These are phyloP conservation scores for Lenwebbia sp. DNA, from an alignment of 345 rosid genomes.

Conservation along the genomic window DNA sequence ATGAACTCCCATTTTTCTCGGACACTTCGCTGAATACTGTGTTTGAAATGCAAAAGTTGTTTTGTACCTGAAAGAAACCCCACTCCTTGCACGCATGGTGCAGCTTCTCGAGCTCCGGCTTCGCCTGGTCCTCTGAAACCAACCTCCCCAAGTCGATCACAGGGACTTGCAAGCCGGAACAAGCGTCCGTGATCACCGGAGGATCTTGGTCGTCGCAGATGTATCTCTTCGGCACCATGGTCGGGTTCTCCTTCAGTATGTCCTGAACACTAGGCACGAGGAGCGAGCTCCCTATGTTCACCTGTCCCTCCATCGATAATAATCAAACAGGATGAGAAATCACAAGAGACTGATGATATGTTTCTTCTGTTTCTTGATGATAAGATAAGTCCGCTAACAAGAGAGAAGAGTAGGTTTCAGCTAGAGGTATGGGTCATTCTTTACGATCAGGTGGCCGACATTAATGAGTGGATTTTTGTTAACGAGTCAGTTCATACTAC, in stretches of 20 bases:
- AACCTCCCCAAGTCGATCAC: constrained; percentile 5
- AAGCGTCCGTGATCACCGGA: not conserved
- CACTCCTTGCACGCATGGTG: constrained; percentile 9
- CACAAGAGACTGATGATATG: not conserved
- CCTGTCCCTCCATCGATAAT: not conserved
- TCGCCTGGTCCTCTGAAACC: not conserved
- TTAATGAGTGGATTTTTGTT: not conserved
- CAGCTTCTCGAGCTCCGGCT: constrained; percentile 2
- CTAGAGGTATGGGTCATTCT: not conserved
- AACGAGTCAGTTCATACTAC: not conserved
- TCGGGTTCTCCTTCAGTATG: not conserved
- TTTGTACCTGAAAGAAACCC: constrained; percentile 14
- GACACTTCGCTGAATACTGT: not conserved
- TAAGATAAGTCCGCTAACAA: not conserved
- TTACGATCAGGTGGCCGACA: not conserved
- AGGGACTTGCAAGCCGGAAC: not conserved
- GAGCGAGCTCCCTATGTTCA: not conserved
- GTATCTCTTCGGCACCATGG: not conserved
- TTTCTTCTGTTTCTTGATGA: not conserved
- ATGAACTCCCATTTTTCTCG: not conserved
- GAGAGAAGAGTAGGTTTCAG: not conserved
- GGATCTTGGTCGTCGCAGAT: not conserved
- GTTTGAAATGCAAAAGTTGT: not conserved
- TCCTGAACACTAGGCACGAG: constrained; percentile 2
- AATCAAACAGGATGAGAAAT: not conserved